These are phyloP conservation scores for Ziziphus jujuba DNA, from an alignment of 306 rosid species.

Conservation along the genomic window DNA sequence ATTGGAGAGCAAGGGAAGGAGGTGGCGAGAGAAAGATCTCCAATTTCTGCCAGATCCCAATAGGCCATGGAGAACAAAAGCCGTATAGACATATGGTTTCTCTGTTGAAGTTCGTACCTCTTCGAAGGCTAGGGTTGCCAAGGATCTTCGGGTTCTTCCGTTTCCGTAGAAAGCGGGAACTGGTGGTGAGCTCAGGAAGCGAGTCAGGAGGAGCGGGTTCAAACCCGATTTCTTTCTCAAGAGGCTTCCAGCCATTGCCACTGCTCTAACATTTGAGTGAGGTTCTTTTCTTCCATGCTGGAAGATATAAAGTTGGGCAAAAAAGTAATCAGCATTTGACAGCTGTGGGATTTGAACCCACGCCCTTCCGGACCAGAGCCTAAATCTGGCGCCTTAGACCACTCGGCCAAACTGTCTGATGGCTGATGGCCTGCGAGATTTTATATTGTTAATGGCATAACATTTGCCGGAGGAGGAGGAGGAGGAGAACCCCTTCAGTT, in stretches of 20 bases:
- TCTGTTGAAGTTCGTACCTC: constrained; percentile 53
- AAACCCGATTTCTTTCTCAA: constrained; percentile 30
- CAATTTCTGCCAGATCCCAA: constrained; percentile 82
- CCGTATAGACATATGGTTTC: constrained; percentile 63
- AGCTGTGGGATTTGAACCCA: constrained; percentile 97
- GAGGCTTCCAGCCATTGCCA: constrained; percentile 52
- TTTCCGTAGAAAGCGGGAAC: not conserved
- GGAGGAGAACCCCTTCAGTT: too few relatives aligned
- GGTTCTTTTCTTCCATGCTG: too few relatives aligned
- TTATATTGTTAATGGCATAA: too few relatives aligned
- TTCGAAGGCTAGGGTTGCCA: constrained; percentile 75
- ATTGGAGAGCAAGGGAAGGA: constrained; percentile 54
- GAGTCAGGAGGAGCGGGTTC: constrained; percentile 33
- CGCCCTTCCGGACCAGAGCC: constrained; percentile 99
- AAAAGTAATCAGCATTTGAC: not conserved
- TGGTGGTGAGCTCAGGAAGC: constrained; percentile 52
- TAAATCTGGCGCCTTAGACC: constrained; percentile 97
- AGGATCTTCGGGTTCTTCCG: constrained; percentile 26
- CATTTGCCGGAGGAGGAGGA: too few relatives aligned
- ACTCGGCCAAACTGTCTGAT: constrained; percentile 85
- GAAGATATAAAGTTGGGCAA: too few relatives aligned
- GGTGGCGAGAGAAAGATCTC: constrained; percentile 76
- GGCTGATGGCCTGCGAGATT: too few relatives aligned
- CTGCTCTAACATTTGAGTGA: not conserved
- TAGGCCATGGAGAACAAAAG: constrained; percentile 81